Percentiles rank a stretch among this genome's conserved stretches.
Evolutionary conservation across 805 yeast species (phyloP).

Genomic region (Kuraishia piskuri): DNA sequence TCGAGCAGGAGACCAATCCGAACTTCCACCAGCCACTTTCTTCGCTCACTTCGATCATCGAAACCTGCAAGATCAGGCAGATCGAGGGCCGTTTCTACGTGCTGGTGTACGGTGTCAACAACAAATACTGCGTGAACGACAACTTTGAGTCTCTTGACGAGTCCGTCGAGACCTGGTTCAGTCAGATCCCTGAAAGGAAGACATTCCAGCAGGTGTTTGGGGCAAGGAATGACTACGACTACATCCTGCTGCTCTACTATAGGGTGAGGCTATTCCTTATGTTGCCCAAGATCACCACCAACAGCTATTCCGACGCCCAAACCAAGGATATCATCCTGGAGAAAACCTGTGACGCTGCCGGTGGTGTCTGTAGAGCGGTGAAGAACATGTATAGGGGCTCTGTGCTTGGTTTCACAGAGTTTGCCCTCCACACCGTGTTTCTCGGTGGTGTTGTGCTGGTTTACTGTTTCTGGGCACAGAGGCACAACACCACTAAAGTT

Average conservation of each 20-base stretch:
- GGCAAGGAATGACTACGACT: constrained; percentile 12
- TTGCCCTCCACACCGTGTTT: constrained; percentile 14
- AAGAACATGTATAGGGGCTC: constrained; percentile 12
- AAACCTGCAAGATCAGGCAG: constrained; percentile 12
- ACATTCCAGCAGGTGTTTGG: constrained; percentile 8
- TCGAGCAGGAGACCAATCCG: constrained; percentile 9
- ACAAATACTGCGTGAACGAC: constrained; percentile 7
- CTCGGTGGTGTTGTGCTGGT: constrained; percentile 19
- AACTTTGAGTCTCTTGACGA: constrained; percentile 8
- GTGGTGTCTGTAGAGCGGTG: constrained; percentile 14
- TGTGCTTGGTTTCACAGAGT: constrained; percentile 14
- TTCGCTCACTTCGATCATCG: constrained; percentile 9
- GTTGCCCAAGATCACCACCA: constrained; percentile 11
- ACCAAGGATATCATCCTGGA: constrained; percentile 8
- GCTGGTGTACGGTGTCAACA: constrained; percentile 11
- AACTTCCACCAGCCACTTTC: constrained; percentile 9
- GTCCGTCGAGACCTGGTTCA: constrained; percentile 12
- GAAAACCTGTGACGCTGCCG: constrained; percentile 13
- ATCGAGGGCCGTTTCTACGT: constrained; percentile 13
- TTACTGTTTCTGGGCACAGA: constrained; percentile 15
- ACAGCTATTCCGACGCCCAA: constrained; percentile 3
- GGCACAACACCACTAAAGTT: constrained; percentile 8
- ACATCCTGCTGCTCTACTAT: constrained; percentile 11
- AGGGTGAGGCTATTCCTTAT: constrained; percentile 10
- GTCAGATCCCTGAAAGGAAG: constrained; percentile 6